Evolutionary conservation across 176 grass and related monocot species (phyloP).

Genomic region (Paspalum vaginatum): DNA sequence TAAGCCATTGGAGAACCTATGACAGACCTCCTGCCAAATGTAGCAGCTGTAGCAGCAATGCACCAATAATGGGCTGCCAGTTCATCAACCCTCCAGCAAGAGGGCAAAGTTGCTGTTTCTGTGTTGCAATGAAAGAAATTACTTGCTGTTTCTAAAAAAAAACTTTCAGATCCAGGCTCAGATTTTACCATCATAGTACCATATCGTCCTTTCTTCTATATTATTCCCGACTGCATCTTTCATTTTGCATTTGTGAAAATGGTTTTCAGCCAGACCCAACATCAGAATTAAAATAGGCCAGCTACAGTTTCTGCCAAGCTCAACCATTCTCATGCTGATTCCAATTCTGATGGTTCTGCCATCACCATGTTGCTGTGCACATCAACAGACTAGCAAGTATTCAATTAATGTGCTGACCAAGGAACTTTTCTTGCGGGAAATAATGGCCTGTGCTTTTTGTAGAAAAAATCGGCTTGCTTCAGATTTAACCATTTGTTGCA

Average conservation of each 20-base stretch:
- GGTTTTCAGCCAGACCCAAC: background rate
- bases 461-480: background rate
- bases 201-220: background rate
- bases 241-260: conserved; percentile 16
- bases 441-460: background rate
- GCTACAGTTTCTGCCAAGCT: background rate
- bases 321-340: background rate
- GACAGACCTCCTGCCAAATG: no score
- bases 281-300: background rate
- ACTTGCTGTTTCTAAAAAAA: background rate
- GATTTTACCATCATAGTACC: background rate
- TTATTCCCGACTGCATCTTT: background rate
- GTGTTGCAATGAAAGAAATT: background rate
- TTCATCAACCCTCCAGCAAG: no score
- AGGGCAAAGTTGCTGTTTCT: no score
- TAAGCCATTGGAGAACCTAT: no score
- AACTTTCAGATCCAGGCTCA: background rate
- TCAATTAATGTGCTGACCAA: background rate
- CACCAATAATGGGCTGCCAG: no score
- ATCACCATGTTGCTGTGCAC: background rate
- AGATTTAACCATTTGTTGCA: background rate
- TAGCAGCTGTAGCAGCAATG: no score
- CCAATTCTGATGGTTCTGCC: background rate
- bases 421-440: background rate
- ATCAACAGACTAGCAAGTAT: background rate